Percentiles rank a stretch among this genome's conserved stretches.
Evolutionary conservation across 768 basidiomycete species (phyloP).

Genomic region (Punctularia strigosozonata): DNA sequence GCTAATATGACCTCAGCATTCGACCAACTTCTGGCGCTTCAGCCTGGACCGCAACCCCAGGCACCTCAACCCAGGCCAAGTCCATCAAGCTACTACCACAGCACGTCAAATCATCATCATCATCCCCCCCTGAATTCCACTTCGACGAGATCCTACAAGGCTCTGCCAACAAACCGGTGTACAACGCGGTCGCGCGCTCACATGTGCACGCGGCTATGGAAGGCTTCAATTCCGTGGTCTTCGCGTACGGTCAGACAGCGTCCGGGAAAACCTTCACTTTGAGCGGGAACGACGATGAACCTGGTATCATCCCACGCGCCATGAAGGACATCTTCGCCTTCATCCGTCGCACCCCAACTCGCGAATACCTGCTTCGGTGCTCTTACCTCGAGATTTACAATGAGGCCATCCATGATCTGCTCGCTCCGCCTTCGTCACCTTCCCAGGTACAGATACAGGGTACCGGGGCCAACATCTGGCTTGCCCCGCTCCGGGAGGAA

Average conservation of each 20-base stretch:
- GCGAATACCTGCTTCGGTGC: slow-evolving; percentile 91
- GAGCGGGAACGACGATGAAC: slow-evolving; percentile 70
- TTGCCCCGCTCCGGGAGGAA: slow-evolving; percentile 78
- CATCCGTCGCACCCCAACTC: slow-evolving; percentile 62
- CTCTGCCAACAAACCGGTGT: slow-evolving; percentile 69
- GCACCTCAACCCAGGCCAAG: slow-evolving; percentile 17
- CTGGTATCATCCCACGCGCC: slow-evolving; percentile 89
- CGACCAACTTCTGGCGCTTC: slow-evolving; percentile 41
- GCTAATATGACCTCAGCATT: slow-evolving; percentile 28
- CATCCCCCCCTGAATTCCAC: slow-evolving; percentile 37
- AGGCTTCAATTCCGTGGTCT: slow-evolving; percentile 92
- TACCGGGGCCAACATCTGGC: slow-evolving; percentile 43
- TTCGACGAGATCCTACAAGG: slow-evolving; percentile 74
- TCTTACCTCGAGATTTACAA: slow-evolving; percentile 98
- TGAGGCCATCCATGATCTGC: slow-evolving; percentile 76
- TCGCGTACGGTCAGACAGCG: slow-evolving; percentile 89
- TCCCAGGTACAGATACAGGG: slow-evolving; percentile 62
- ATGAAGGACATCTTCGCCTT: slow-evolving; percentile 86
- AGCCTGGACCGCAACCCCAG: slow-evolving; percentile 41
- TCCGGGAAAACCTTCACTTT: slow-evolving; percentile 67
- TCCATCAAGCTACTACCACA: slow-evolving; percentile 52
- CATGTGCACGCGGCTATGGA: slow-evolving; percentile 92
- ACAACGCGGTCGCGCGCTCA: slow-evolving; percentile 61
- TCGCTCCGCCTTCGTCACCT: slow-evolving; percentile 55
- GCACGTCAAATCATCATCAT: slow-evolving; percentile 33